Evolutionary conservation across 768 basidiomycete species (phyloP).

Genomic region (Panaeolus cyanescens): DNA sequence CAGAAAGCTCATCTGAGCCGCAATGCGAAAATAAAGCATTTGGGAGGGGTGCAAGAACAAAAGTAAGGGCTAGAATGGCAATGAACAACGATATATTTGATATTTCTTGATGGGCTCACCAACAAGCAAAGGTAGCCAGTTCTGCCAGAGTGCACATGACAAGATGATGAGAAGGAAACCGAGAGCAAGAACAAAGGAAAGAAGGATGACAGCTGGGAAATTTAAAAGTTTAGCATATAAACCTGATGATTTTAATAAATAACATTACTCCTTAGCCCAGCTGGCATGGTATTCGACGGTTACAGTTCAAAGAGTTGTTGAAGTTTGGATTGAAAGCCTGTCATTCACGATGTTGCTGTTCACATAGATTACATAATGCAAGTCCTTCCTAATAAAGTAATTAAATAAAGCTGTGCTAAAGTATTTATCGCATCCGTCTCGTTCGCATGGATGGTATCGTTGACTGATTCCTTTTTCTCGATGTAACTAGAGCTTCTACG

Average conservation of each 20-base stretch:
- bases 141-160: slow-evolving; percentile 92
- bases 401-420: not conserved
- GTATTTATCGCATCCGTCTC: not conserved
- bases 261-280: slow-evolving; percentile 67
- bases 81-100: slow-evolving; percentile 1
- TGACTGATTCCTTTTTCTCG: slow-evolving; percentile 40
- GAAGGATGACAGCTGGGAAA: slow-evolving; percentile 83
- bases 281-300: slow-evolving; percentile 45
- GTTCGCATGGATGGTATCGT: slow-evolving; percentile 27
- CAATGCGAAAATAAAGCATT: slow-evolving; percentile 95
- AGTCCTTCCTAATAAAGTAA: not conserved
- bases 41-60: slow-evolving; percentile 93
- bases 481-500: slow-evolving; percentile 40
- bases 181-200: slow-evolving; percentile 95
- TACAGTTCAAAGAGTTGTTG: slow-evolving; percentile 9
- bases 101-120: slow-evolving; percentile 55
- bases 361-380: not conserved
- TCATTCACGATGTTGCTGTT: not conserved
- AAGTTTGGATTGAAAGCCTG: not conserved
- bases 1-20: slow-evolving; percentile 84
- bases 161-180: slow-evolving; percentile 99
- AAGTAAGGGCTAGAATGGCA: slow-evolving; percentile 76
- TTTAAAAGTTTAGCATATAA: not conserved
- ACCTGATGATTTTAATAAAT: not conserved
- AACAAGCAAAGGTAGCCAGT: slow-evolving; percentile 96